These are phyloP conservation scores for Neocucurbitaria cava DNA, from an alignment of 2,329 filamentous ascomycete genomes.

Conservation along the genomic window DNA sequence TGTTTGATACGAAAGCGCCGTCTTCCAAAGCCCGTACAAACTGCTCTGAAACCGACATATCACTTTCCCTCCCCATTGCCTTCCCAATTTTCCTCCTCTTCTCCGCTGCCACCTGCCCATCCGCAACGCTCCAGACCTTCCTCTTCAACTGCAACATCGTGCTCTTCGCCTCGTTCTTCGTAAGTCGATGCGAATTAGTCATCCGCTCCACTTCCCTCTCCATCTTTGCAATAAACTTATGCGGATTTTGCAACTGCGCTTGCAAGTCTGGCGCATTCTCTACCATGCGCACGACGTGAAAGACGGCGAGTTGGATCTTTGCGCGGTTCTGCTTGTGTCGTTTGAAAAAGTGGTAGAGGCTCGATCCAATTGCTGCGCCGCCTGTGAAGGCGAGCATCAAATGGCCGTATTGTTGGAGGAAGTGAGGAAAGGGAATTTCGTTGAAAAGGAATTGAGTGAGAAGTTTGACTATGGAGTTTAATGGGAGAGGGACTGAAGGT, in stretches of 20 bases:
- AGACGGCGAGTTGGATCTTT: conserved; percentile 24
- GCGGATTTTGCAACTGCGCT: background rate
- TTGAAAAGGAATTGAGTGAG: conserved; percentile 14
- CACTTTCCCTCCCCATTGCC: background rate
- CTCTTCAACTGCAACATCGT: conserved; percentile 9
- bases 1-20: background rate
- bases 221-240: conserved; percentile 5
- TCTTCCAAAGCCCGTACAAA: background rate
- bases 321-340: conserved; percentile 6
- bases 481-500: background rate
- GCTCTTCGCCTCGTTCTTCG: conserved; percentile 5
- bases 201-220: conserved; percentile 11
- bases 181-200: conserved; percentile 10
- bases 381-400: conserved; percentile 8
- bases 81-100: background rate
- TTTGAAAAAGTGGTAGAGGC: conserved; percentile 9
- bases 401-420: conserved; percentile 2
- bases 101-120: background rate
- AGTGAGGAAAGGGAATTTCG: conserved; percentile 3
- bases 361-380: background rate
- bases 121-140: background rate
- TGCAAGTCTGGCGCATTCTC: conserved; percentile 7
- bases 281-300: conserved; percentile 16
- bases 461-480: conserved; percentile 6
- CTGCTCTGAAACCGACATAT: background rate